Evolutionary conservation across 768 basidiomycete species (phyloP).

Genomic region (Xerocomus potaroensis): DNA sequence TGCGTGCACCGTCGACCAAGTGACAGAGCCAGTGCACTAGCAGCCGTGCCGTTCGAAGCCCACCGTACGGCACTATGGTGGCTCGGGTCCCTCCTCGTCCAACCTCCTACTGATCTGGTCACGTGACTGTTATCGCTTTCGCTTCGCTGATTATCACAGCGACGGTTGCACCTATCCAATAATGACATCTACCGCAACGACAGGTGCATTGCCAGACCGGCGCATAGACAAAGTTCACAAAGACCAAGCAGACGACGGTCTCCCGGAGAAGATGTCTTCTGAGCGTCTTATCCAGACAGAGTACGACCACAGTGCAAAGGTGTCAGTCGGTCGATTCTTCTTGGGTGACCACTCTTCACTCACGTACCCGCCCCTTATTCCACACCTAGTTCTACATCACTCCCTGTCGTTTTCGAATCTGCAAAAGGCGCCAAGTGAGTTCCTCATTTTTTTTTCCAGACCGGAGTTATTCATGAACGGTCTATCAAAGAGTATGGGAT

Average conservation of each 20-base stretch:
- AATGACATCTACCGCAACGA: no score
- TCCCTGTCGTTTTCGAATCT: slow-evolving; percentile 91
- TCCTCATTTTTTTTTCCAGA: neutral
- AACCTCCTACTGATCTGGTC: no score
- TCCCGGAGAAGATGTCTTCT: slow-evolving; percentile 41
- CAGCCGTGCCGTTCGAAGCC: no score
- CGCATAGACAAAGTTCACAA: no score
- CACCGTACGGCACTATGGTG: no score
- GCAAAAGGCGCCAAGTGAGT: slow-evolving; percentile 88
- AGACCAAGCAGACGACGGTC: neutral
- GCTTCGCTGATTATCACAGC: no score
- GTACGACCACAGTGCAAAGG: slow-evolving; percentile 80
- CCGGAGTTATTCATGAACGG: neutral
- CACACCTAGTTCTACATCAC: slow-evolving; percentile 83
- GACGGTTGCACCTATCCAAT: no score
- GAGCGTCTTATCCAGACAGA: slow-evolving; percentile 76
- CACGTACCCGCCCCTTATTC: slow-evolving; percentile 32
- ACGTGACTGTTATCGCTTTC: no score
- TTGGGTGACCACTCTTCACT: slow-evolving; percentile 10
- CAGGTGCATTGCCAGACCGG: no score
- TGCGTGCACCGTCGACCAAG: no score
- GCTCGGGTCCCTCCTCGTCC: no score
- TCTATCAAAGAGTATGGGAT: slow-evolving; percentile 69
- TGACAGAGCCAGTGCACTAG: no score
- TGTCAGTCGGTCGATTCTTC: slow-evolving; percentile 48